A percentile compares a stretch with the other conserved stretches of the same genome.
Evolutionary conservation across 352 stramenopile genomes (phyloP).

Genomic region (Aphanomyces astaci): DNA sequence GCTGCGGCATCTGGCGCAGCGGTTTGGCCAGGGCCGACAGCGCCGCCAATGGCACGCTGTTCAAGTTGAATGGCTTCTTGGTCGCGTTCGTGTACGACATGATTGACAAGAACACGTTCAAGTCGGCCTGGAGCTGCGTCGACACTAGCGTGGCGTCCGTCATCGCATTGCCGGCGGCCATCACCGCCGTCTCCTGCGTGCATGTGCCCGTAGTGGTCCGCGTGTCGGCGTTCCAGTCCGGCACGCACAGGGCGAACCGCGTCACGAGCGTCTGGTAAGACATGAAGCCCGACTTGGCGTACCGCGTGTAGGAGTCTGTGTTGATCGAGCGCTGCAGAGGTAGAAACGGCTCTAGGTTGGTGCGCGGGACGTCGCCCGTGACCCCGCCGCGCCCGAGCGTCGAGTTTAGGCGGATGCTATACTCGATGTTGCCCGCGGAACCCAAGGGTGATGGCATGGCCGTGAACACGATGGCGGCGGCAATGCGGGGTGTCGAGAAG

Average conservation of each 20-base stretch:
- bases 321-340: conserved; percentile 1
- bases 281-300: conserved; percentile 12
- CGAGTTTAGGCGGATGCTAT: conserved; percentile 44
- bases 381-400: conserved; percentile 26
- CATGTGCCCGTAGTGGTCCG: conserved; percentile 40
- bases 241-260: conserved; percentile 32
- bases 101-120: conserved; percentile 17
- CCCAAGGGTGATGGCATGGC: conserved; percentile 31
- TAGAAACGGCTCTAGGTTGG: background rate
- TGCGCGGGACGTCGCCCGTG: background rate
- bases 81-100: conserved; percentile 28
- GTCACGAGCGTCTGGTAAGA: conserved; percentile 35
- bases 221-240: conserved; percentile 29
- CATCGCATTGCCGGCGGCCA: background rate
- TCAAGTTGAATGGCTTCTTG: conserved; percentile 24
- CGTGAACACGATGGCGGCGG: conserved; percentile 42
- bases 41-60: background rate
- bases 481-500: conserved; percentile 29
- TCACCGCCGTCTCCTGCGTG: conserved; percentile 29
- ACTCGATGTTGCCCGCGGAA: conserved; percentile 35
- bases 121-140: background rate
- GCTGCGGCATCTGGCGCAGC: conserved; percentile 50
- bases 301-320: background rate
- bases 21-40: conserved; percentile 32
- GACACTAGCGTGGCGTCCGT: background rate